Base-by-base conservation (phyloP, 306 rosid species). In the Fagus crenata region DNA sequence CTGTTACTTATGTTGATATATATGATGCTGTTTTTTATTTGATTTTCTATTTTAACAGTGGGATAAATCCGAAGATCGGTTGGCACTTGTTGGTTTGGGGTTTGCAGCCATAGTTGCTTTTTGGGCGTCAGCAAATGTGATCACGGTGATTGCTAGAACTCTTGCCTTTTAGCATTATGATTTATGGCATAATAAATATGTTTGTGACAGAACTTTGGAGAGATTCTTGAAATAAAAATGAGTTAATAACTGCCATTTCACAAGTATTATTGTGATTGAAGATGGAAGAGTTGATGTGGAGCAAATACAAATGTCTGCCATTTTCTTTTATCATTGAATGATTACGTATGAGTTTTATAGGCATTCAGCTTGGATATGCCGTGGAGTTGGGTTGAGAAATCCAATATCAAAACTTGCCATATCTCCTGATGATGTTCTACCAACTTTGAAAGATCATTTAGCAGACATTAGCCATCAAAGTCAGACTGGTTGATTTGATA, bases 41-140 rank as follows among this genome's bases (percentile, higher is more conserved):
- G 18, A 49, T 33, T 72, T 71, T 84, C 56, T 79, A 74, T 75
- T 43, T 6, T 76, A 78, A 78, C 85, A 93, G 97, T 93, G 95
- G 96, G 90, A 85, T 80, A 74, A 80, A 56, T 83, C 92, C 9
- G 97, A 91, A 82, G 97, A 93, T 78, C 88, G 97, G 36, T 5
- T 83, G 35, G 97, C 88, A 60, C 87, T 93, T 46, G 7, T 91
- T 33, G 97, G 93, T 61, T 83, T 93, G 77, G 98, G 98, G 63
- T 93, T 93, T 87, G 85, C 98, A 75, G 89, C 89, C 71, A 18
- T 93, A 60, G 97, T 81, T 40, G 90, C 85, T 36, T 5, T 87
- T 61, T 91, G 97, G 98, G 85, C 97, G 22, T 79, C 93, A 4
- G 67, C 89, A 33, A 91, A 91, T 80, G 71, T 91, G 55, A 73